Percentiles rank a stretch among this genome's conserved stretches.
phyloP scores from a whole-genome alignment of 805 yeast genomes.

The Kluyveromyces starmeri region DNA sequence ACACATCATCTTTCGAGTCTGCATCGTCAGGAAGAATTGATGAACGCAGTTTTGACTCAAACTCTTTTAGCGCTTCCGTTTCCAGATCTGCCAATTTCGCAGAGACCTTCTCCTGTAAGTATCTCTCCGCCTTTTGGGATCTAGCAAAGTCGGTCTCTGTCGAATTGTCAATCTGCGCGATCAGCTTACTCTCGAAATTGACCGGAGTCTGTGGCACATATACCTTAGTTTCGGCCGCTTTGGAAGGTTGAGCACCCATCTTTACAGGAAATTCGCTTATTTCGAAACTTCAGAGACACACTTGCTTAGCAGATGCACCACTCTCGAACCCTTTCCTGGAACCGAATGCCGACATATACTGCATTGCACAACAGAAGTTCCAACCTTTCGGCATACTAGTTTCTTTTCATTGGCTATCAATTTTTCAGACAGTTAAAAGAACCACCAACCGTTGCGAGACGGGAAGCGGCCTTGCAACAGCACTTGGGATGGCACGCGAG shows the following conservation, averaged over 20 bases:
- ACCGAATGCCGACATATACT: too few species aligned
- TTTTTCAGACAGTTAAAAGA: too few species aligned
- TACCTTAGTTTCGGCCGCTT: constrained; percentile 52
- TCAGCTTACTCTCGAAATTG: constrained; percentile 54
- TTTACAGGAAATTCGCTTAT: too few species aligned
- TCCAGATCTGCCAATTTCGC: constrained; percentile 48
- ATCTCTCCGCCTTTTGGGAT: constrained; percentile 57
- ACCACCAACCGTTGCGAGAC: too few species aligned
- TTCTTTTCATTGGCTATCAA: too few species aligned
- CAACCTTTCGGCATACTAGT: too few species aligned
- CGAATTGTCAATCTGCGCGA: constrained; percentile 53
- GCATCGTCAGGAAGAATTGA: constrained; percentile 31
- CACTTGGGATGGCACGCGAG: too few species aligned
- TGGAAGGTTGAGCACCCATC: constrained; percentile 56
- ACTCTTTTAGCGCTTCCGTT: constrained; percentile 39
- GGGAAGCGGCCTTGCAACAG: too few species aligned
- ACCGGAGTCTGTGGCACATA: constrained; percentile 61
- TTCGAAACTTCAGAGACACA: too few species aligned
- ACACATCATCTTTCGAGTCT: constrained; percentile 14
- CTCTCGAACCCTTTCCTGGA: too few species aligned
- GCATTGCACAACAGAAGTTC: too few species aligned
- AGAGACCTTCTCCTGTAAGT: constrained; percentile 55
- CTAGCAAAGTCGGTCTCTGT: constrained; percentile 65
- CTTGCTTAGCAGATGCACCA: too few species aligned
- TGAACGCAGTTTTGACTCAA: constrained; percentile 41